These are phyloP conservation scores for Globisporangium carolinianum DNA, from an alignment of 352 stramenopile species.

Conservation along the genomic window DNA sequence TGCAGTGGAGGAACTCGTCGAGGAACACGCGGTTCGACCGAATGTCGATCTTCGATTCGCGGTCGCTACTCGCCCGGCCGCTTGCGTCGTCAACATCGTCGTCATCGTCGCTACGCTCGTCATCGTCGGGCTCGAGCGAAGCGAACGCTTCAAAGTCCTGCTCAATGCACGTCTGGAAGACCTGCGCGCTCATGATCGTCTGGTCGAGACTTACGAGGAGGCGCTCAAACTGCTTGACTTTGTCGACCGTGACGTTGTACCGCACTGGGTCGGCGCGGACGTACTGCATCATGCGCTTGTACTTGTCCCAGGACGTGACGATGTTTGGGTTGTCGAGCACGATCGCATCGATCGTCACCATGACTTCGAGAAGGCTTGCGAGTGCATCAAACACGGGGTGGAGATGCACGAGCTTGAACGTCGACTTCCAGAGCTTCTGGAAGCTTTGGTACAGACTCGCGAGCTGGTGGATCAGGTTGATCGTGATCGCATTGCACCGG, in stretches of 20 bases:
- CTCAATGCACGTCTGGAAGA: slow-evolving; percentile 86
- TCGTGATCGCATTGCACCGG: slow-evolving; percentile 81
- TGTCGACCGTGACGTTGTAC: slow-evolving; percentile 79
- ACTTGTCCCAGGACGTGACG: slow-evolving; percentile 82
- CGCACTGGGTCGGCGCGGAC: slow-evolving; percentile 72
- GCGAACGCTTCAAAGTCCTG: slow-evolving; percentile 86
- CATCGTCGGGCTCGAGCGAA: slow-evolving; percentile 44
- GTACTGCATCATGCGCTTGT: slow-evolving; percentile 90
- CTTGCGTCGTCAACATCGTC: slow-evolving; percentile 13
- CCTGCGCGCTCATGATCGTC: slow-evolving; percentile 83
- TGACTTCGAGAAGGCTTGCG: slow-evolving; percentile 71
- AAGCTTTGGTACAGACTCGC: slow-evolving; percentile 83
- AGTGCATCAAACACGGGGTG: slow-evolving; percentile 76
- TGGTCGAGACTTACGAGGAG: slow-evolving; percentile 84
- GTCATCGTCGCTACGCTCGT: slow-evolving; percentile 39
- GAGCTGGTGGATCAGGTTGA: slow-evolving; percentile 90
- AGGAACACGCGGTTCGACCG: slow-evolving; percentile 77
- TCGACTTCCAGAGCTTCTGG: slow-evolving; percentile 85
- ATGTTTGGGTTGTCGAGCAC: slow-evolving; percentile 86
- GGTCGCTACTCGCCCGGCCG: slow-evolving; percentile 47
- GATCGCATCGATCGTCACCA: slow-evolving; percentile 88
- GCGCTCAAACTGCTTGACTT: slow-evolving; percentile 82
- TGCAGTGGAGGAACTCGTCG: slow-evolving; percentile 83
- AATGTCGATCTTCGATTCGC: slow-evolving; percentile 76
- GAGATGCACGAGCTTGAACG: slow-evolving; percentile 83